phyloP scores from a whole-genome alignment of 208 protist genomes.

The Trypanosoma theileri region DNA sequence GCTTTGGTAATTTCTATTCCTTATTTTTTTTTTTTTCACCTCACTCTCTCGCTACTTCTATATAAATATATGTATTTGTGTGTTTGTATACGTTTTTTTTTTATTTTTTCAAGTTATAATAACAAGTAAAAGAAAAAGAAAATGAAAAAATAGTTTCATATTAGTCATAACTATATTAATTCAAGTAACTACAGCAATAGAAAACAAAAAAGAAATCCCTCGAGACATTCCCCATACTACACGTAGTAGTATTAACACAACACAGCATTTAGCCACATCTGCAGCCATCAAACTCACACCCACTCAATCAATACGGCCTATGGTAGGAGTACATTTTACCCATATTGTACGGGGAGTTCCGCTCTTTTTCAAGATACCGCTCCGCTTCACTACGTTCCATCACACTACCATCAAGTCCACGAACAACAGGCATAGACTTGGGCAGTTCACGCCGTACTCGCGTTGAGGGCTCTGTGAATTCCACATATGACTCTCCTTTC shows the following conservation, averaged over 20 bases:
- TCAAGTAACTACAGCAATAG: neutral
- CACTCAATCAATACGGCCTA: conserved; percentile 60
- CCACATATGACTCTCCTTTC: neutral
- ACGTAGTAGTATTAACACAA: no score
- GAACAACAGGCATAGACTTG: conserved; percentile 18
- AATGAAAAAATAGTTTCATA: no score
- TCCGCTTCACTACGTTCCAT: conserved; percentile 14
- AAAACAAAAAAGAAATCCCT: no score
- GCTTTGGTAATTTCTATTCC: neutral
- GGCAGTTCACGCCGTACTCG: conserved; percentile 3
- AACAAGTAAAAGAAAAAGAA: no score
- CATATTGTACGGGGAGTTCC: conserved; percentile 64
- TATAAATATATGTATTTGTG: neutral
- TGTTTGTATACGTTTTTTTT: neutral
- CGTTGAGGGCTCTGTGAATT: neutral
- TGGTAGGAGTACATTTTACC: conserved; percentile 87
- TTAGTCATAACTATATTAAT: neutral
- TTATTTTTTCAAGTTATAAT: neutral
- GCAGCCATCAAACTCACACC: neutral
- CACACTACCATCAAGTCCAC: neutral
- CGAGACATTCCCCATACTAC: no score
- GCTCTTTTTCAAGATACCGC: conserved; percentile 34
- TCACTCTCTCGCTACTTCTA: neutral
- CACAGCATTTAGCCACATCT: neutral
- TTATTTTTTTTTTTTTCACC: conserved; percentile 17